These are phyloP conservation scores for Lepidium africanum DNA, from an alignment of 345 rosid genomes.

Conservation along the genomic window DNA sequence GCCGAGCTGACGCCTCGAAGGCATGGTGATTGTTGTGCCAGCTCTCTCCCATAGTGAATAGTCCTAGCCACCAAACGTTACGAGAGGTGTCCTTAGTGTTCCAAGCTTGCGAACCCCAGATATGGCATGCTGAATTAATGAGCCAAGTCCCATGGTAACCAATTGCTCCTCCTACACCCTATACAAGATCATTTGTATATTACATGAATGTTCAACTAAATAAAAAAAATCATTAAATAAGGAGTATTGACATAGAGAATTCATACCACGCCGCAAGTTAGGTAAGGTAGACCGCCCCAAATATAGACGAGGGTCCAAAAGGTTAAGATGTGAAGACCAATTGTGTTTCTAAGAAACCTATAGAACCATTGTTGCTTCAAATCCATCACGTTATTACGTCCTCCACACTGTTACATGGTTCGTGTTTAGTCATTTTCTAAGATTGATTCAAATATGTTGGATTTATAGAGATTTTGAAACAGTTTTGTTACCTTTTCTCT, in stretches of 20 bases:
- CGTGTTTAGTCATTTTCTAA: neutral
- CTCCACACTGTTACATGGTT: conserved; percentile 53
- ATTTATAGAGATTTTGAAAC: neutral
- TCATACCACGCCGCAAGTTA: conserved; percentile 87
- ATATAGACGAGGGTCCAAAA: conserved; percentile 45
- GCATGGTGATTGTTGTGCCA: conserved; percentile 98
- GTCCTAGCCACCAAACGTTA: conserved; percentile 88
- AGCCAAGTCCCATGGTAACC: conserved; percentile 76
- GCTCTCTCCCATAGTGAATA: conserved; percentile 78
- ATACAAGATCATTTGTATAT: neutral
- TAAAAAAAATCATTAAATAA: neutral
- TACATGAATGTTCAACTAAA: neutral
- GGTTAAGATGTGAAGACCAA: conserved; percentile 50
- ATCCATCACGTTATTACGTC: conserved; percentile 68
- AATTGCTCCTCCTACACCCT: conserved; percentile 58
- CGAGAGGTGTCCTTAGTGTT: conserved; percentile 71
- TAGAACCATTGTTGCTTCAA: conserved; percentile 78
- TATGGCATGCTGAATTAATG: conserved; percentile 79
- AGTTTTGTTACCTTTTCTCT: conserved; percentile 15
- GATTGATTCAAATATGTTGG: neutral
- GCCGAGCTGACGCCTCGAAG: conserved; percentile 67
- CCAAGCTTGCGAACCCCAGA: conserved; percentile 83
- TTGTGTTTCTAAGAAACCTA: conserved; percentile 48
- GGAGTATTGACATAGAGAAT: neutral
- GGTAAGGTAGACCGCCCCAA: conserved; percentile 63